Percentiles rank a stretch among this genome's conserved stretches.
Evolutionary conservation across 2,329 filamentous ascomycete genomes (phyloP).

Genomic region (Colletotrichum sp.): DNA sequence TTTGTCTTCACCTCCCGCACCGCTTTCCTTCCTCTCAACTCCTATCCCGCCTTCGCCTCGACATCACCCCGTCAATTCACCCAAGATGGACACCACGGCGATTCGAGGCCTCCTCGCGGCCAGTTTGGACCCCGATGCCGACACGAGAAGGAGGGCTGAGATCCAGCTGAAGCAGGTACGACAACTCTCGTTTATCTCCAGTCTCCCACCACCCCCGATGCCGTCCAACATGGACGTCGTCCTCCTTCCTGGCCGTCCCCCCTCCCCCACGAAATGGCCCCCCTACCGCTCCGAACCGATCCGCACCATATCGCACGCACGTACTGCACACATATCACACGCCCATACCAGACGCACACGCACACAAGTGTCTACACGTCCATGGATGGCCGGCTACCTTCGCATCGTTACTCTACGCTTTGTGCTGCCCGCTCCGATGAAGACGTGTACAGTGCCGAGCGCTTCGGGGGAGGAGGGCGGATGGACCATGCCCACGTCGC

Average conservation of each 20-base stretch:
- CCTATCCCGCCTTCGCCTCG: constrained; percentile 22
- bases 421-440: background rate
- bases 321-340: background rate
- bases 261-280: constrained; percentile 19
- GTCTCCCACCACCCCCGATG: background rate
- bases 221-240: background rate
- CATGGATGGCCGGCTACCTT: background rate
- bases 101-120: constrained; percentile 79
- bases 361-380: background rate
- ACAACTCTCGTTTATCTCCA: constrained; percentile 18
- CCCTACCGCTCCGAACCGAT: constrained; percentile 15
- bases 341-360: constrained; percentile 1
- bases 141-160: constrained; percentile 78
- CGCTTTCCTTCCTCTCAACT: constrained; percentile 23
- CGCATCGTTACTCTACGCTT: constrained; percentile 8
- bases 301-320: constrained; percentile 6
- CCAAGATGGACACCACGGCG: constrained; percentile 74
- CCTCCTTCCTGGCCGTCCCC: background rate
- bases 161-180: constrained; percentile 82
- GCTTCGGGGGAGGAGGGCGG: background rate
- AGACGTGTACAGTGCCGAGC: background rate
- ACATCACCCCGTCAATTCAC: constrained; percentile 24
- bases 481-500: background rate
- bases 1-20: constrained; percentile 23
- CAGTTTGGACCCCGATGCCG: constrained; percentile 76